These are phyloP conservation scores for Phoenix roebelenii DNA, from an alignment of 176 grass and related monocot genomes.

Conservation along the genomic window DNA sequence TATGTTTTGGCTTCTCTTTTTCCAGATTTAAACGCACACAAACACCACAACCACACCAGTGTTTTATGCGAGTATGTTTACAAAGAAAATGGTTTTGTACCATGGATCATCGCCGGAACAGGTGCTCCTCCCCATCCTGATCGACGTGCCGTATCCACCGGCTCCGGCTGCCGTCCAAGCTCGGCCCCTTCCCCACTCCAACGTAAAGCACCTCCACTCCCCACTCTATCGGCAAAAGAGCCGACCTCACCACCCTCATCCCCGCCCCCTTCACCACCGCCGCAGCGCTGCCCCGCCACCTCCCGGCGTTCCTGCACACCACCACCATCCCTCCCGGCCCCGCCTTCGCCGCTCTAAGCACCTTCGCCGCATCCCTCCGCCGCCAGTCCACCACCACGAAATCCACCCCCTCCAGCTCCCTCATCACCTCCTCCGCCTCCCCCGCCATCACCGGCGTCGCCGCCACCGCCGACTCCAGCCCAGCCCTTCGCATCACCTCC, in stretches of 20 bases:
- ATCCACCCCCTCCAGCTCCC: slow-evolving; percentile 47
- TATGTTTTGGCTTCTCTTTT: no score
- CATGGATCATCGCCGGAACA: slow-evolving; percentile 42
- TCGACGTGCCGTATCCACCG: slow-evolving; percentile 69
- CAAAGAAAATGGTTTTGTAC: no score
- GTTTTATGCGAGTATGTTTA: no score
- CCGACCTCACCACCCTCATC: slow-evolving; percentile 48
- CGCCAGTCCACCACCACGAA: slow-evolving; percentile 46
- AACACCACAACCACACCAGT: no score
- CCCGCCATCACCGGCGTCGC: slow-evolving; percentile 14
- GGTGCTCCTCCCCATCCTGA: slow-evolving; percentile 50
- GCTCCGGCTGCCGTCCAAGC: slow-evolving; percentile 13
- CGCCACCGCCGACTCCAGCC: slow-evolving; percentile 8
- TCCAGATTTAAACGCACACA: no score
- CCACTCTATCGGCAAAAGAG: slow-evolving; percentile 47
- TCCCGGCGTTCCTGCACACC: slow-evolving; percentile 20
- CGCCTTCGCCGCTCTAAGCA: slow-evolving; percentile 38
- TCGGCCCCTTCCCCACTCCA: slow-evolving; percentile 69
- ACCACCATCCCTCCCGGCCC: slow-evolving; percentile 64
- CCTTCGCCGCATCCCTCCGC: slow-evolving; percentile 27
- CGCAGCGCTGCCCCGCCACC: not conserved
- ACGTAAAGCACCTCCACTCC: slow-evolving; percentile 73
- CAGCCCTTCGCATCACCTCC: not conserved
- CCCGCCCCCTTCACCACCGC: slow-evolving; percentile 23
- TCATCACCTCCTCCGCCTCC: slow-evolving; percentile 34